A percentile compares a stretch with the other conserved stretches of the same genome.
Evolutionary conservation across 305 asterid genomes (phyloP).

Genomic region (Solanum hybrid): DNA sequence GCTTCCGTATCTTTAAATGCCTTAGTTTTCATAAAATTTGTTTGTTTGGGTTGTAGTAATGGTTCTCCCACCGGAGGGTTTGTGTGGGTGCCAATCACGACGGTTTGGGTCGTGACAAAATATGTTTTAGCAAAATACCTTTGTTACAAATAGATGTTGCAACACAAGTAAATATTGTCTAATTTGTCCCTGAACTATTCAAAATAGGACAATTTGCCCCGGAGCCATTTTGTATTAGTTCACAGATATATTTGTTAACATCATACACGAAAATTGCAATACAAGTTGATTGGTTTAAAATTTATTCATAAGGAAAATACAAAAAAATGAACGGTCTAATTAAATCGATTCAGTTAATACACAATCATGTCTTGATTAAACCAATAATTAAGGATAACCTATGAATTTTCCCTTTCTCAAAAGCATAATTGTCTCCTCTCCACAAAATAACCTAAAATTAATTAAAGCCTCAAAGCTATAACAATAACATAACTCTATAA

Average conservation of each 20-base stretch:
- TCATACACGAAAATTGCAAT: not conserved
- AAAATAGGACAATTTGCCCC: not conserved
- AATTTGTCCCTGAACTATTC: not conserved
- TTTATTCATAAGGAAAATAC: not conserved
- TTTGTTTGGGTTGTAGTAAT: too few relatives aligned
- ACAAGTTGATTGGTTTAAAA: not conserved
- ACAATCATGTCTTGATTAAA: not conserved
- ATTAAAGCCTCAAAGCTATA: not conserved
- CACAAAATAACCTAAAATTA: not conserved
- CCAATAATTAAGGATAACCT: not conserved
- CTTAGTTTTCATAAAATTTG: too few relatives aligned
- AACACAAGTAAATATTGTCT: too few relatives aligned
- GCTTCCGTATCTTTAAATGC: too few relatives aligned
- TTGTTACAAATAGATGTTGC: not conserved
- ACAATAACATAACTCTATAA: not conserved
- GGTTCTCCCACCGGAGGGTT: too few relatives aligned
- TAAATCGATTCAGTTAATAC: too few relatives aligned
- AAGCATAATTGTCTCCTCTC: not conserved
- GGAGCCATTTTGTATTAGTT: not conserved
- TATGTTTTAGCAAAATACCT: not conserved
- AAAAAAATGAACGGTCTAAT: not conserved
- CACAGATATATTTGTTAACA: not conserved
- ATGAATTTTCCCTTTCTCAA: not conserved
- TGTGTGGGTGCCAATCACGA: too few relatives aligned
- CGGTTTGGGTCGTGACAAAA: too few relatives aligned